Percentiles rank a stretch among this genome's conserved stretches.
Conservation (phyloP, 441 rosid species). For the Gossypium gossypioides region DNA sequence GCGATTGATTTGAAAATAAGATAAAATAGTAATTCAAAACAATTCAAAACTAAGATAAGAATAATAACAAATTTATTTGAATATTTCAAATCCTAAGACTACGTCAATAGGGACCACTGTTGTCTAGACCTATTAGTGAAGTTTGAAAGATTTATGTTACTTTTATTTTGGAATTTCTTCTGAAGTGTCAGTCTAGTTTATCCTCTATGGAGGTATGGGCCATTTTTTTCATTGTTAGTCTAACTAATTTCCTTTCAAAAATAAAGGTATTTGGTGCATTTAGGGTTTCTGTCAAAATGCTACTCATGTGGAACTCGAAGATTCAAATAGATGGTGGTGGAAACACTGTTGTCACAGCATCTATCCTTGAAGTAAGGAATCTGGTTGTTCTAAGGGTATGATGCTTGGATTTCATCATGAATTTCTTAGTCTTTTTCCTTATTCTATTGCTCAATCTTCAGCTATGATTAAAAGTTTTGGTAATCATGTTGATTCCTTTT, state of each 20-base stretch:
- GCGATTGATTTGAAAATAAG: no score
- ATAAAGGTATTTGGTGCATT: slow-evolving; percentile 96
- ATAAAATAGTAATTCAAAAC: no score
- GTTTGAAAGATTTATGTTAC: neutral
- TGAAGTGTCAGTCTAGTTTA: slow-evolving; percentile 9
- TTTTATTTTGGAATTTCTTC: neutral
- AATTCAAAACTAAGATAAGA: no score
- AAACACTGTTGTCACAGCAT: slow-evolving; percentile 78
- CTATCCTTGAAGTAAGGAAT: slow-evolving; percentile 94
- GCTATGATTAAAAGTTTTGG: slow-evolving; percentile 1
- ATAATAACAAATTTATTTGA: no score
- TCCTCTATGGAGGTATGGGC: slow-evolving; percentile 8
- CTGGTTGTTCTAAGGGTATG: slow-evolving; percentile 89
- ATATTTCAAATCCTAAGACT: no score
- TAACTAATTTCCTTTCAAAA: slow-evolving; percentile 19
- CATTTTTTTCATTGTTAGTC: slow-evolving; percentile 12
- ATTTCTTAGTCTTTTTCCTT: slow-evolving; percentile 7
- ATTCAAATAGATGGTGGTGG: slow-evolving; percentile 93
- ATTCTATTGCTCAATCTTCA: neutral
- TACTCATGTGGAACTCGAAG: slow-evolving; percentile 94
- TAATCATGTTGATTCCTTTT: slow-evolving; percentile 19
- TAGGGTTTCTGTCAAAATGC: slow-evolving; percentile 83
- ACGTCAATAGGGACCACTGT: neutral
- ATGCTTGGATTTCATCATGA: slow-evolving; percentile 10
- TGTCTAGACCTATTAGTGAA: neutral